Evolutionary conservation across 2,329 filamentous ascomycete species (phyloP).

Genomic region (Aschersonia sp.): DNA sequence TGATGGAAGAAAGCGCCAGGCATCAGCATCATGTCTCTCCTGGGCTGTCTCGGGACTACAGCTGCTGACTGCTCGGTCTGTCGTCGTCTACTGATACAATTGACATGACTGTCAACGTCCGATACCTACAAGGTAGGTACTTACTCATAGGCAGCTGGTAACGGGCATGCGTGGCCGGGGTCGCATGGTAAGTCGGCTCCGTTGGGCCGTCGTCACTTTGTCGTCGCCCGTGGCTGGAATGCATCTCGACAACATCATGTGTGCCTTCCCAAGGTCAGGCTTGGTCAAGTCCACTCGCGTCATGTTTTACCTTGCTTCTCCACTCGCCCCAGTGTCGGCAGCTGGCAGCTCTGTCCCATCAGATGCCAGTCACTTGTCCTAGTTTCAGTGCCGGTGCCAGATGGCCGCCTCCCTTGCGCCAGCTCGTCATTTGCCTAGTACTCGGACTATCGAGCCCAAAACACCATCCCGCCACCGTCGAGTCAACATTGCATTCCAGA

Average conservation of each 20-base stretch:
- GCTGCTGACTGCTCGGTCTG: not conserved
- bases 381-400: conserved; percentile 6
- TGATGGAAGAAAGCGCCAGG: no score
- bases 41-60: no score
- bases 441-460: conserved; percentile 2
- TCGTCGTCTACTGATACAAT: not conserved
- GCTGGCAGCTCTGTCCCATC: conserved; percentile 3
- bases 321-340: conserved; percentile 1
- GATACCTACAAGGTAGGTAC: not conserved
- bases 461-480: conserved; percentile 5
- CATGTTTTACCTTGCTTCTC: not conserved
- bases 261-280: not conserved
- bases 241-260: conserved; percentile 3
- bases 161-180: not conserved
- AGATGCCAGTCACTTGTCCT: conserved; percentile 6
- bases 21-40: no score
- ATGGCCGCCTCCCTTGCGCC: conserved; percentile 4
- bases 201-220: conserved; percentile 2
- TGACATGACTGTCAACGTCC: not conserved
- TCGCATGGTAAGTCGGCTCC: not conserved
- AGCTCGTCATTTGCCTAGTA: conserved; percentile 1
- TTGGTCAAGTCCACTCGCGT: not conserved
- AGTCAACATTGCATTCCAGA: conserved; percentile 10
- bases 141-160: no score
- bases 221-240: conserved; percentile 6